Conservation (phyloP, 352 stramenopile species). For the Globisporangium spinosum region DNA sequence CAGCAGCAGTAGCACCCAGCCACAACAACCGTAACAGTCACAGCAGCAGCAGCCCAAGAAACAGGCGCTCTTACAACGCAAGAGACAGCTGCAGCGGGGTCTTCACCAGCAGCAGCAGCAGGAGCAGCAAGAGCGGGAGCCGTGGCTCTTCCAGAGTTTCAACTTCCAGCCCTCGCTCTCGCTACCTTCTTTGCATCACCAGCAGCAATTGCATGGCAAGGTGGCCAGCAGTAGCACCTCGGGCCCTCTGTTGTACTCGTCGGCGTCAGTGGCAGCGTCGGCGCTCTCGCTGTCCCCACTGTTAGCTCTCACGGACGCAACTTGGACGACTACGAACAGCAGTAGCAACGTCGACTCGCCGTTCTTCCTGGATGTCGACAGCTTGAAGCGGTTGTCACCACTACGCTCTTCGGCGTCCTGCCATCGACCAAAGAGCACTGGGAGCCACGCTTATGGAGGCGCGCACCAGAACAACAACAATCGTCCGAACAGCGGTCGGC, state of each 20-base stretch:
- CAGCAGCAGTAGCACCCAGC: background rate
- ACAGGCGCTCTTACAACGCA: slow-evolving; percentile 23
- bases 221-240: background rate
- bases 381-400: slow-evolving; percentile 56
- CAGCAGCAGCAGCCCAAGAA: slow-evolving; percentile 21
- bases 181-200: slow-evolving; percentile 5
- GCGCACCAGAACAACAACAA: slow-evolving; percentile 17
- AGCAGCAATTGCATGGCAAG: background rate
- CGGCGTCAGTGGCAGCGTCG: background rate
- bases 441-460: slow-evolving; percentile 10
- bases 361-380: slow-evolving; percentile 69
- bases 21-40: background rate
- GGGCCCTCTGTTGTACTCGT: slow-evolving; percentile 10
- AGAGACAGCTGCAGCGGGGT: slow-evolving; percentile 18
- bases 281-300: background rate
- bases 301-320: background rate
- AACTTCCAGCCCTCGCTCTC: slow-evolving; percentile 26
- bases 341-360: slow-evolving; percentile 21
- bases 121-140: slow-evolving; percentile 30
- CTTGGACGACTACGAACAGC: slow-evolving; percentile 12
- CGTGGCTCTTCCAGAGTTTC: slow-evolving; percentile 72
- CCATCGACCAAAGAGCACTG: slow-evolving; percentile 13
- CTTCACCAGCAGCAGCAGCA: slow-evolving; percentile 3
- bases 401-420: slow-evolving; percentile 19
- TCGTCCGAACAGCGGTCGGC: background rate